Evolutionary conservation across 192 early-diverging fungal genomes (phyloP).

Genomic region (Entomortierella chlamydospora): DNA sequence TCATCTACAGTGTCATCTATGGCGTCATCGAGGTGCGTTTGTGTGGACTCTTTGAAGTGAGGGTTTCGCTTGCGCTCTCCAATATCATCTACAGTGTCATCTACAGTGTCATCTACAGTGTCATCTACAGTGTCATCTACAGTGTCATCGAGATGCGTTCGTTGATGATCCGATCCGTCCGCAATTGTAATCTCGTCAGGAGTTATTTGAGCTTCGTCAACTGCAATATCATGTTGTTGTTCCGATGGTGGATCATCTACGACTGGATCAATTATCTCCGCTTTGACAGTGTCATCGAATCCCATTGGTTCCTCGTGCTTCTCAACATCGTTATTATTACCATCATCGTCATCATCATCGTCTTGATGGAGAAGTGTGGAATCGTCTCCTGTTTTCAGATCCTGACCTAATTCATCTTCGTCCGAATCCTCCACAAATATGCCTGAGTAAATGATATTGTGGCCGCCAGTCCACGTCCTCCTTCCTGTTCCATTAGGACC

Average conservation of each 20-base stretch:
- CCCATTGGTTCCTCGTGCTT: neutral
- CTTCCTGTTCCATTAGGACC: conserved; percentile 30
- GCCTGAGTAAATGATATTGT: conserved; percentile 53
- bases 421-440: conserved; percentile 49
- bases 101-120: too few relatives aligned
- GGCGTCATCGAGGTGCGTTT: neutral
- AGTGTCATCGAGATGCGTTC: neutral
- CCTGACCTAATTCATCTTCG: conserved; percentile 6
- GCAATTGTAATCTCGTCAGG: neutral
- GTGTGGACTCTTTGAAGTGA: conserved; percentile 1
- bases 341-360: conserved; percentile 1
- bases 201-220: neutral
- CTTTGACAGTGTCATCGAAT: conserved; percentile 22
- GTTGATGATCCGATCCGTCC: neutral
- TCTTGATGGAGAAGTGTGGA: neutral
- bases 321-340: neutral
- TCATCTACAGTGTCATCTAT: neutral
- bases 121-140: too few relatives aligned
- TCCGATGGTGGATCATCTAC: neutral
- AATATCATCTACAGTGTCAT: neutral
- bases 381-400: neutral
- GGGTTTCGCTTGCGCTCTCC: neutral
- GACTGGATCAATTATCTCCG: neutral
- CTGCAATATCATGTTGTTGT: neutral
- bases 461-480: conserved; percentile 51